These are phyloP conservation scores for Podaxis sp. DNA, from an alignment of 768 basidiomycete genomes.

Conservation along the genomic window DNA sequence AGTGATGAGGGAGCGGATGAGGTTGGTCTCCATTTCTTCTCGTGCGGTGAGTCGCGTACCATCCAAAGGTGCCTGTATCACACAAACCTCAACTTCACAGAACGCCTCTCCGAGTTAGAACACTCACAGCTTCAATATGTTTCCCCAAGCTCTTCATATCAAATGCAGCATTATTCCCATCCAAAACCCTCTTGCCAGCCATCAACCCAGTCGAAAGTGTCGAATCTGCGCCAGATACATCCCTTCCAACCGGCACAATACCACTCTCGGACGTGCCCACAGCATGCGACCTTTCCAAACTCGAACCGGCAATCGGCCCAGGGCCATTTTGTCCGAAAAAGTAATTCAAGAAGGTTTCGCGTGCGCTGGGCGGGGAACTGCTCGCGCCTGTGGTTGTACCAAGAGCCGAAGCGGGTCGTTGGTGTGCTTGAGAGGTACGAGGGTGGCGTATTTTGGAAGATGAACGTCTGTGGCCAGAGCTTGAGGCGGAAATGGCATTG, in stretches of 20 bases:
- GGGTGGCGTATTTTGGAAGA: slow-evolving; percentile 29
- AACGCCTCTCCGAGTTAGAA: background rate
- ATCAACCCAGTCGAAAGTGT: slow-evolving; percentile 55
- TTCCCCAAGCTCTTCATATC: slow-evolving; percentile 99
- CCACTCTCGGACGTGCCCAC: slow-evolving; percentile 8
- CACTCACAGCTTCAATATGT: slow-evolving; percentile 93
- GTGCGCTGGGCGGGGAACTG: slow-evolving; percentile 46
- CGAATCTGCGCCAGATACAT: slow-evolving; percentile 53
- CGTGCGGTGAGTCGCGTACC: slow-evolving; percentile 63
- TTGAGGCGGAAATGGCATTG: slow-evolving; percentile 23
- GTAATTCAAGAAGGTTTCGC: slow-evolving; percentile 94
- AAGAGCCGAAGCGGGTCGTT: background rate
- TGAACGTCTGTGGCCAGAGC: slow-evolving; percentile 26
- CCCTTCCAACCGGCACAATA: slow-evolving; percentile 55
- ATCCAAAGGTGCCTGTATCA: slow-evolving; percentile 52
- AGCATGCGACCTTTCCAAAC: slow-evolving; percentile 33
- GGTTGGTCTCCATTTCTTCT: slow-evolving; percentile 94
- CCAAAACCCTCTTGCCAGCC: slow-evolving; percentile 61
- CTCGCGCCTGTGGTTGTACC: background rate
- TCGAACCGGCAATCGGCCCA: slow-evolving; percentile 62
- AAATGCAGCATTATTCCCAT: slow-evolving; percentile 80
- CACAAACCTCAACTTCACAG: slow-evolving; percentile 7
- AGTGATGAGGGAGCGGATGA: slow-evolving; percentile 91
- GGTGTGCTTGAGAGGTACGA: slow-evolving; percentile 16
- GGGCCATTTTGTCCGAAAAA: slow-evolving; percentile 93